Evolutionary conservation across 495 filamentous ascomycete genomes (phyloP).

Genomic region (Astrothelium subdiscretum): DNA sequence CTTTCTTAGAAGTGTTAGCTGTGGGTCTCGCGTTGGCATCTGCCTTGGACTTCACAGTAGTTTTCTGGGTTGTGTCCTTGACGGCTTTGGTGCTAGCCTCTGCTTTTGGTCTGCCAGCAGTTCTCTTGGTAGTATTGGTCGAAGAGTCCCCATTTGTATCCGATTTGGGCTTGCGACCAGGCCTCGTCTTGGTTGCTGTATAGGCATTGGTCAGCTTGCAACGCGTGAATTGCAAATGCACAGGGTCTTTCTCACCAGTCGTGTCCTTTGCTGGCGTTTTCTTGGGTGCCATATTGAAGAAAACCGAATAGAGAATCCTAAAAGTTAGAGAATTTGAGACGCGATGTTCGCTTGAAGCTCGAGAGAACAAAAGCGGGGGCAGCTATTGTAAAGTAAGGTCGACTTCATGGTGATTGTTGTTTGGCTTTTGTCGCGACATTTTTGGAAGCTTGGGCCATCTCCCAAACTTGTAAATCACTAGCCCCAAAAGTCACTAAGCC

Average conservation of each 20-base stretch:
- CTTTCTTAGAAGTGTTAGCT: conserved; percentile 6
- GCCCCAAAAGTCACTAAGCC: too few relatives aligned
- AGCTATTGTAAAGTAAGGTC: background rate
- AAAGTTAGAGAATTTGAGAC: background rate
- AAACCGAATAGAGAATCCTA: background rate
- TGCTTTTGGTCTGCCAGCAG: background rate
- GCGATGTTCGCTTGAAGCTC: too few relatives aligned
- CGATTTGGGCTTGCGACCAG: background rate
- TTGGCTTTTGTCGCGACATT: background rate
- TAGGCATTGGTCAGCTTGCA: background rate
- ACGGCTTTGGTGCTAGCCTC: conserved; percentile 1
- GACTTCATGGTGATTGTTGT: conserved; percentile 6
- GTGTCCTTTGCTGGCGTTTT: conserved; percentile 6
- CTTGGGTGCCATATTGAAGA: background rate
- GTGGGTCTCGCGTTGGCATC: background rate
- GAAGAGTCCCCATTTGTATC: background rate
- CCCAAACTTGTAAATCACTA: too few relatives aligned
- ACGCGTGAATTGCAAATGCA: background rate
- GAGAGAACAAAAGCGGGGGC: background rate
- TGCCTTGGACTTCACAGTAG: too few relatives aligned
- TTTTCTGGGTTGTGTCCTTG: conserved; percentile 3
- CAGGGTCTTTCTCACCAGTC: background rate
- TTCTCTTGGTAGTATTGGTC: background rate
- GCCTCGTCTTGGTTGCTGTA: background rate
- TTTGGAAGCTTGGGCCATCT: background rate